Conservation (phyloP, 495 filamentous ascomycete species). For the Trypethelium eluteriae region DNA sequence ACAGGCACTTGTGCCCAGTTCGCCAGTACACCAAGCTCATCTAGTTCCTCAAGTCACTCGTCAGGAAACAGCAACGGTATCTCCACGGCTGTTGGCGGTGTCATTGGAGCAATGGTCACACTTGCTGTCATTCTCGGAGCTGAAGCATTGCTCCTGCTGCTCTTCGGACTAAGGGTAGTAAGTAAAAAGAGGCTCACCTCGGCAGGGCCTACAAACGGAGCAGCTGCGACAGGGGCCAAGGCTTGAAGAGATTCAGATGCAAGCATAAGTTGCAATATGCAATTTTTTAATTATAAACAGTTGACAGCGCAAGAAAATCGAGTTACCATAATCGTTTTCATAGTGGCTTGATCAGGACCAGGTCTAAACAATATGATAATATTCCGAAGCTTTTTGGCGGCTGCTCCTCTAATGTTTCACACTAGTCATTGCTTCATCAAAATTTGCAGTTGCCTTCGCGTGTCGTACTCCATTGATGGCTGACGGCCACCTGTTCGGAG, state of each 20-base stretch:
- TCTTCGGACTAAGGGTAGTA: slow-evolving; percentile 38
- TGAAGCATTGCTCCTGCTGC: slow-evolving; percentile 41
- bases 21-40: not conserved
- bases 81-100: slow-evolving; percentile 40
- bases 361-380: too few relatives aligned
- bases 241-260: not conserved
- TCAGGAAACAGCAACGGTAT: slow-evolving; percentile 32
- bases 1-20: slow-evolving; percentile 52
- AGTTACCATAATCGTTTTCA: not conserved
- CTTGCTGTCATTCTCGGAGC: slow-evolving; percentile 47
- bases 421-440: too few relatives aligned
- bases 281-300: too few relatives aligned
- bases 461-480: too few relatives aligned
- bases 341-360: not conserved
- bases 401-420: too few relatives aligned
- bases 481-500: too few relatives aligned
- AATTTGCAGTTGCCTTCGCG: too few relatives aligned
- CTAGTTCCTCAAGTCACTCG: not conserved
- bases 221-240: not conserved
- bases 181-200: slow-evolving; percentile 33
- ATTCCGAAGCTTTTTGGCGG: too few relatives aligned
- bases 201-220: not conserved
- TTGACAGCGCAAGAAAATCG: not conserved
- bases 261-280: too few relatives aligned
- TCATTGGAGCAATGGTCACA: slow-evolving; percentile 58